These are phyloP conservation scores for Mycena metata DNA, from an alignment of 768 basidiomycete species.

Conservation along the genomic window DNA sequence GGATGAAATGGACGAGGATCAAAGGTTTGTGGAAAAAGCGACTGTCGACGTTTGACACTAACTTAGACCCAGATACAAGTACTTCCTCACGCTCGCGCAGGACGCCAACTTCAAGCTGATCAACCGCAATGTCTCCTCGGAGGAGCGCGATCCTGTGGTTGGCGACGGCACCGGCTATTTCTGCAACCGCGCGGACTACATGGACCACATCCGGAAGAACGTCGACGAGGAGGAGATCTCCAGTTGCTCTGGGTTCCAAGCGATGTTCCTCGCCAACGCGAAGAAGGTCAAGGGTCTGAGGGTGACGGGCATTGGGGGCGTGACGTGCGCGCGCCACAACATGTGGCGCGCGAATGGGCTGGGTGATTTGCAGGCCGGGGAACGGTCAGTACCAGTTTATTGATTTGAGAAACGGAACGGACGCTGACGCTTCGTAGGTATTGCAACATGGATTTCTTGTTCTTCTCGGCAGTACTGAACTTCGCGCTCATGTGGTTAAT, in stretches of 20 bases:
- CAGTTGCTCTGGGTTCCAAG: conserved; percentile 12
- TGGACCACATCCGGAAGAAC: background rate
- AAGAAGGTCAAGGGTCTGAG: conserved; percentile 24
- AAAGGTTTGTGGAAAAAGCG: background rate
- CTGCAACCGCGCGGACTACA: conserved; percentile 1
- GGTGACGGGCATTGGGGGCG: too few relatives aligned
- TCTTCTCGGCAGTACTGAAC: background rate
- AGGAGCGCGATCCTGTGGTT: conserved; percentile 1
- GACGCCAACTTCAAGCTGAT: conserved; percentile 9
- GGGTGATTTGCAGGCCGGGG: background rate
- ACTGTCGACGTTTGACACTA: fast-evolving
- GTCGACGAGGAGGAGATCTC: conserved; percentile 16
- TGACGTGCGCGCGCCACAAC: too few relatives aligned
- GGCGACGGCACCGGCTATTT: conserved; percentile 5
- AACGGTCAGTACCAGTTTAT: too few relatives aligned
- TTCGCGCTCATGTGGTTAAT: background rate
- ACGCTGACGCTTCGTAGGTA: background rate
- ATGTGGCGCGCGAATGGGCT: conserved; percentile 18
- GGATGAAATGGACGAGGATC: conserved; percentile 10
- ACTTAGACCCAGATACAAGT: conserved; percentile 15
- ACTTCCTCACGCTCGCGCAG: background rate
- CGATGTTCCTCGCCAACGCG: conserved; percentile 3
- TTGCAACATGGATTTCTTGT: conserved; percentile 7
- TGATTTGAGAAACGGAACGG: too few relatives aligned
- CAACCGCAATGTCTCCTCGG: background rate